These are phyloP conservation scores for Gardenia jasminoides DNA, from an alignment of 257 asterid species.

Conservation along the genomic window DNA sequence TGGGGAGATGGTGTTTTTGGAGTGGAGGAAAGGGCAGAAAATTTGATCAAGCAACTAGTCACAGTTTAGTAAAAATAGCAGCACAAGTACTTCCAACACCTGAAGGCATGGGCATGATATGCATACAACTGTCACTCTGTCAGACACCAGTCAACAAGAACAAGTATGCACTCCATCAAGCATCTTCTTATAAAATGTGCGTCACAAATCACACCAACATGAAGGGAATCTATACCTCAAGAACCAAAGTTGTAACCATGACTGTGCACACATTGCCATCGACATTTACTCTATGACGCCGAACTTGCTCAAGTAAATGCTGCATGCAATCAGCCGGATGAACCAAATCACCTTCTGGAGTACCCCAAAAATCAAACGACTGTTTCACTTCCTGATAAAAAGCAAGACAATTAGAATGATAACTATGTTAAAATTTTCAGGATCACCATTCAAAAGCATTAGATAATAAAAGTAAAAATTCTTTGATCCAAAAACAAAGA, in stretches of 20 bases:
- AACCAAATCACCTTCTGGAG: conserved; percentile 77
- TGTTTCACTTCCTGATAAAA: conserved; percentile 70
- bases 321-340: conserved; percentile 97
- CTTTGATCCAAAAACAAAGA: background rate
- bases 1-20: background rate
- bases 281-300: conserved; percentile 86
- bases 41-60: background rate
- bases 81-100: background rate
- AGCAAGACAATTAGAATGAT: background rate
- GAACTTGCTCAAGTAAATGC: conserved; percentile 80
- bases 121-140: background rate
- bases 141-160: background rate
- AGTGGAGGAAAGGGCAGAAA: background rate
- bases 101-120: background rate
- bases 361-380: conserved; percentile 91
- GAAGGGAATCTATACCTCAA: conserved; percentile 60
- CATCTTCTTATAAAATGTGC: background rate
- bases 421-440: background rate
- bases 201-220: background rate
- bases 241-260: conserved; percentile 88
- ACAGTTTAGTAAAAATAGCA: background rate
- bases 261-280: conserved; percentile 98
- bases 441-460: background rate
- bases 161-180: background rate
- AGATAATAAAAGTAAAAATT: no score